Evolutionary conservation across 2,329 filamentous ascomycete genomes (phyloP).

Genomic region (Phyllosticta citrichinensis): DNA sequence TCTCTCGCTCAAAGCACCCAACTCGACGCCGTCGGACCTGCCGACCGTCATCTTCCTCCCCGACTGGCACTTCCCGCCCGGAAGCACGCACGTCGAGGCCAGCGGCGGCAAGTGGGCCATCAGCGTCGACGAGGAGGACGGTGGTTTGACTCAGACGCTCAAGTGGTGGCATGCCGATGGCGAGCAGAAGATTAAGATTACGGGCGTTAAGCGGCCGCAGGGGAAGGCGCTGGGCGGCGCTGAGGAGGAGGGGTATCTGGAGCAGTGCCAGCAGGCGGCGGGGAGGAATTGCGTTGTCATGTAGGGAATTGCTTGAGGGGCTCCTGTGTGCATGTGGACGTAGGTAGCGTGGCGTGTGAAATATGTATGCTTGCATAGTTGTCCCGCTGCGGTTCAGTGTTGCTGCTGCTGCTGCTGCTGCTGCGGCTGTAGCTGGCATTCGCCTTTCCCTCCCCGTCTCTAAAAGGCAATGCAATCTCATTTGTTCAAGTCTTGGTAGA

Average conservation of each 20-base stretch:
- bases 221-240: slow-evolving; percentile 41
- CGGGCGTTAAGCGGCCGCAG: slow-evolving; percentile 57
- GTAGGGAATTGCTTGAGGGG: slow-evolving; percentile 19
- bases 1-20: slow-evolving; percentile 55
- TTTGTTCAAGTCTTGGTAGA: no score
- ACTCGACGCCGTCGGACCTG: slow-evolving; percentile 48
- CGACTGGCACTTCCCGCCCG: slow-evolving; percentile 79
- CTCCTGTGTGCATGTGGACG: not conserved
- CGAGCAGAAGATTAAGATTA: slow-evolving; percentile 68
- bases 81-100: slow-evolving; percentile 59
- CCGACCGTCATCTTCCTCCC: slow-evolving; percentile 82
- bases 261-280: slow-evolving; percentile 39
- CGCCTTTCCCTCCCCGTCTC: no score
- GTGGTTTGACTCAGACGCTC: slow-evolving; percentile 61
- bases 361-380: no score
- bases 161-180: slow-evolving; percentile 91
- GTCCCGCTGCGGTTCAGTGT: no score
- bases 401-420: no score
- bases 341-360: no score
- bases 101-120: slow-evolving; percentile 88
- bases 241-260: slow-evolving; percentile 71
- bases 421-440: no score
- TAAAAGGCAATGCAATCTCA: no score
- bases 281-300: slow-evolving; percentile 34
- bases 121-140: slow-evolving; percentile 59